Evolutionary conservation across 331 rosid species (phyloP), one percentile per base, ranked within the genome.

Genomic region (Quercus tomentella): DNA sequence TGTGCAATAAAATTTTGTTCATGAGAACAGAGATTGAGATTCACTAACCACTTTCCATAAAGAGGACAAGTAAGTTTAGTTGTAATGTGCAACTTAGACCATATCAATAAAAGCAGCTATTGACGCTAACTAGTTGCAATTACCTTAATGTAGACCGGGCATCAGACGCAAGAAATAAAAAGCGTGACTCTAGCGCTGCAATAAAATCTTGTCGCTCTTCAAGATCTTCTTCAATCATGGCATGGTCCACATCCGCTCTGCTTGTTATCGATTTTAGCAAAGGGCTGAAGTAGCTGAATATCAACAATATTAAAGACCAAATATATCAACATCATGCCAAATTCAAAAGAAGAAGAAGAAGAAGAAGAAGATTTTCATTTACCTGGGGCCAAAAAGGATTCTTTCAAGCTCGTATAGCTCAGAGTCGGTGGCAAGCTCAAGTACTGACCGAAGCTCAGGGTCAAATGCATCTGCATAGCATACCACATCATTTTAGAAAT

Each of bases 131-230:
- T 56, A 2, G 14, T 23, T 45, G 30, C 74, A 58, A 16, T 67
- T 70, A 93, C 98, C 97, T 93, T 82, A 93, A 82, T 22, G 96
- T 93, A 20, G 97, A 91, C 35, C 96, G 88, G 26, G 99, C 97
- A 84, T 95, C 99, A 4, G 98, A 97, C 5, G 99, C 98, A 5
- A 93, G 95, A 80, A 86, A 95, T 71, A 93, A 89, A 84, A 95
- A 95, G 28, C 93, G 88, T 2, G 99, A 90, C 85, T 95, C 98
- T 1, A 90, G 91, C 45, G 81, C 87, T 28, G 85, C 86, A 75
- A 93, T 85, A 83, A 87, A 93, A 37, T 84, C 89, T n/a, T 93
- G 94, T 60, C 96, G 86, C 75, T 86, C 92, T 76, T 86, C 81
- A 55, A 95, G 93, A 81, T 95, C 99, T 72, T 85, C 86, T 43